Conservation (phyloP, 2,329 filamentous ascomycete genomes). For the Sporothrix variecibatus region DNA sequence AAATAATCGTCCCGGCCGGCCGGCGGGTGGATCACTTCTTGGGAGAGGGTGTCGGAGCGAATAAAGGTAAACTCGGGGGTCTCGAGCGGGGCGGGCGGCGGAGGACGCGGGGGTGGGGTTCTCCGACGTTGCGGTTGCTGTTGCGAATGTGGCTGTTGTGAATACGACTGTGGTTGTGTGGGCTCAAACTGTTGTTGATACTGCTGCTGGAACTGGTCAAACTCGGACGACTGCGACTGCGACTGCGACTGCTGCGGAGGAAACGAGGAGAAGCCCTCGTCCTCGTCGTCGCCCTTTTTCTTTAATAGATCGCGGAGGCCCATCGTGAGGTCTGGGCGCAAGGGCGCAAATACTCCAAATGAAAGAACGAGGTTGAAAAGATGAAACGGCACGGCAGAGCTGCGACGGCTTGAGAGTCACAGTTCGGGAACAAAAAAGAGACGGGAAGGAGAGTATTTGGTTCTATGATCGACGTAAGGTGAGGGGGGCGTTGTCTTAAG, state of each 20-base stretch:
- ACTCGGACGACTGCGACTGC: not conserved
- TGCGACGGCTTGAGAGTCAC: not conserved
- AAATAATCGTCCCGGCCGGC: constrained; percentile 34
- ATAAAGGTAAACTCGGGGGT: constrained; percentile 77
- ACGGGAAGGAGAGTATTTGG: not conserved
- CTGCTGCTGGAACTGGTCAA: constrained; percentile 14
- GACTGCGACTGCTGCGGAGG: not conserved
- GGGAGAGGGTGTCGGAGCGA: constrained; percentile 76
- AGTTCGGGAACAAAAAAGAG: not conserved
- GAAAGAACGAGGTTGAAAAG: no score
- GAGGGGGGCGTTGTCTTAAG: not conserved
- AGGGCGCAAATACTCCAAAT: not conserved
- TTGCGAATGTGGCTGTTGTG: not conserved
- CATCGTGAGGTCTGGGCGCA: constrained; percentile 23
- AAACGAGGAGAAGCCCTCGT: not conserved
- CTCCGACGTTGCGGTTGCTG: not conserved
- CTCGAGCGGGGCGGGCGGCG: constrained; percentile 41
- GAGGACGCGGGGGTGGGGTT: constrained; percentile 29
- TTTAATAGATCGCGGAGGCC: constrained; percentile 26
- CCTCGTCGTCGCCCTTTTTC: constrained; percentile 27
- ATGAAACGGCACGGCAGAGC: constrained; percentile 16
- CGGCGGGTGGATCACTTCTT: constrained; percentile 77
- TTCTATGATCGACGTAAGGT: not conserved
- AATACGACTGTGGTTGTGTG: not conserved
- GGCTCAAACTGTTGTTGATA: constrained; percentile 1